Percentiles rank a stretch among this genome's conserved stretches.
Evolutionary conservation across 805 yeast species (phyloP).

Genomic region (Cyberlindnera subsufficiens): DNA sequence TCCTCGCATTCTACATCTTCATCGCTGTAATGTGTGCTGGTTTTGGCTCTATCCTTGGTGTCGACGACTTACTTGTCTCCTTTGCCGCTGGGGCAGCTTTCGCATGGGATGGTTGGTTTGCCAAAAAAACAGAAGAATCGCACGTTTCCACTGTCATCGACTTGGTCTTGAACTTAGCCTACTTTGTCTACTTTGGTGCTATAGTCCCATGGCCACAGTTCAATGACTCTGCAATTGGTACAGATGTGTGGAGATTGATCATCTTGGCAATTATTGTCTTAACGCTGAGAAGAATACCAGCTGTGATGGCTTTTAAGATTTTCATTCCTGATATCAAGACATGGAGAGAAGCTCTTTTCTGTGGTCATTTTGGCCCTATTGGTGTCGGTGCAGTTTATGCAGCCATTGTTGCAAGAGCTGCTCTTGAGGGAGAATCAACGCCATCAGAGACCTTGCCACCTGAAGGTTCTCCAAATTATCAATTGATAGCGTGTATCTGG

Average conservation of each 20-base stretch:
- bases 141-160: slow-evolving; percentile 91
- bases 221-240: slow-evolving; percentile 55
- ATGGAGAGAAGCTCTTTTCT: slow-evolving; percentile 91
- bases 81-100: slow-evolving; percentile 93
- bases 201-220: slow-evolving; percentile 84
- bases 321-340: slow-evolving; percentile 81
- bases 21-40: slow-evolving; percentile 85
- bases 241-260: slow-evolving; percentile 74
- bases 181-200: slow-evolving; percentile 86
- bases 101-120: slow-evolving; percentile 91
- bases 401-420: slow-evolving; percentile 69
- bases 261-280: slow-evolving; percentile 69
- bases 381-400: slow-evolving; percentile 88
- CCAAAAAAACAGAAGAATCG: slow-evolving; percentile 74
- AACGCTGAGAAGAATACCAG: slow-evolving; percentile 77
- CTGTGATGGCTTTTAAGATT: slow-evolving; percentile 67
- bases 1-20: slow-evolving; percentile 77
- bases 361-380: slow-evolving; percentile 95
- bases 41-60: slow-evolving; percentile 80
- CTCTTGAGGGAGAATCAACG: slow-evolving; percentile 54
- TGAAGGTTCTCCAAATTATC: slow-evolving; percentile 10
- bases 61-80: slow-evolving; percentile 82
- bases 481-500: slow-evolving; percentile 52
- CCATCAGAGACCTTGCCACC: slow-evolving; percentile 48
- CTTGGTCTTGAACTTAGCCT: slow-evolving; percentile 73